A percentile compares a stretch with the other conserved stretches of the same genome.
Evolutionary conservation across 2,329 filamentous ascomycete genomes (phyloP).

Genomic region (Zelopaecilomyces penicillatus): DNA sequence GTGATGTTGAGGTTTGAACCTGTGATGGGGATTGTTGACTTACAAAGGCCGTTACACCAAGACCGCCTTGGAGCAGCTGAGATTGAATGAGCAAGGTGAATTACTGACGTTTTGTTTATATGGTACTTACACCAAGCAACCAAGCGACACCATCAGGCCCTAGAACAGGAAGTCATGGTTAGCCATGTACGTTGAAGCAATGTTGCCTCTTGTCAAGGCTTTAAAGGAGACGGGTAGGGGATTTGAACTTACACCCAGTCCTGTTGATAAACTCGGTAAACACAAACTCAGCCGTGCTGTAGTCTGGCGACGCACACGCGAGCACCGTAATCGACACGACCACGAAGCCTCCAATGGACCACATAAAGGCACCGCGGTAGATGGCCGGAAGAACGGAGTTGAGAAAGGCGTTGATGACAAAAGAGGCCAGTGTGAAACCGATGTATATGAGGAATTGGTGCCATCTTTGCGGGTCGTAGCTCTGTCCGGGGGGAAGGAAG

Average conservation of each 20-base stretch:
- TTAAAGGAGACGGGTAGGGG: not conserved
- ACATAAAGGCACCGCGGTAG: conserved; percentile 60
- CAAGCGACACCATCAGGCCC: conserved; percentile 25
- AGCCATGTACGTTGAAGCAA: not conserved
- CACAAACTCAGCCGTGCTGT: conserved; percentile 26
- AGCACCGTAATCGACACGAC: conserved; percentile 62
- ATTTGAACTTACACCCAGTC: conserved; percentile 17
- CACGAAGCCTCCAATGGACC: conserved; percentile 60
- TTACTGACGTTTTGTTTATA: no score
- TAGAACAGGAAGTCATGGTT: conserved; percentile 1
- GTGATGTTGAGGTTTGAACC: not conserved
- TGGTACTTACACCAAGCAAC: conserved; percentile 19
- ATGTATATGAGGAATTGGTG: conserved; percentile 56
- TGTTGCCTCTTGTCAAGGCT: not conserved
- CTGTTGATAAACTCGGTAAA: conserved; percentile 24
- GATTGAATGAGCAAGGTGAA: not conserved
- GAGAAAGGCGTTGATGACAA: conserved; percentile 22
- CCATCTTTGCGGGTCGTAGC: conserved; percentile 51
- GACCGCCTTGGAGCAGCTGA: conserved; percentile 22
- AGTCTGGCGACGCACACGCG: conserved; percentile 55
- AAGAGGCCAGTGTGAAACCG: conserved; percentile 19
- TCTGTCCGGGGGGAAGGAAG: conserved; percentile 8
- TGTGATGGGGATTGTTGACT: not conserved
- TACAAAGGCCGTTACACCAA: conserved; percentile 24
- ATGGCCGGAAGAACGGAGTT: conserved; percentile 30